phyloP scores from a whole-genome alignment of 1,139 yeast species.

The Blastobotrys capitulatus region DNA sequence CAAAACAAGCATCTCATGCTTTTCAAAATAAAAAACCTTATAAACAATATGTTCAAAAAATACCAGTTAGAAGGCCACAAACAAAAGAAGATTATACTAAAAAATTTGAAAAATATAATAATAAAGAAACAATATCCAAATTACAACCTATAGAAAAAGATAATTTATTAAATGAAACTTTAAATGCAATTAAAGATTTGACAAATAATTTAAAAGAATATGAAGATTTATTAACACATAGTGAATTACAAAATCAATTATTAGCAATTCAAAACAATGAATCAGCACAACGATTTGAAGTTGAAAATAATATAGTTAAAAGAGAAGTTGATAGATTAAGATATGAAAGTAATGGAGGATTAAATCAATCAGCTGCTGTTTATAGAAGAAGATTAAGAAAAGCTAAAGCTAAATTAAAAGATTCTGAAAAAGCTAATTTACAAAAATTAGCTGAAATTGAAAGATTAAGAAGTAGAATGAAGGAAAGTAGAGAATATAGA shows the following conservation, averaged over 20 bases:
- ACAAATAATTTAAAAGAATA: slow-evolving; percentile 13
- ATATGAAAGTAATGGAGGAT: slow-evolving; percentile 28
- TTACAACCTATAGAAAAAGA: background rate
- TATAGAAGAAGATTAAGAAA: slow-evolving; percentile 36
- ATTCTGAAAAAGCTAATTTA: slow-evolving; percentile 39
- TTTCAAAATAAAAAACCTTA: background rate
- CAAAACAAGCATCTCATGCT: background rate
- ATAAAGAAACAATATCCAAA: background rate
- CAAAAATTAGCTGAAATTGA: slow-evolving; percentile 39
- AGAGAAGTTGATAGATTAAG: slow-evolving; percentile 46
- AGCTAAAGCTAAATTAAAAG: slow-evolving; percentile 40
- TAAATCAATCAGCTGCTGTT: slow-evolving; percentile 23
- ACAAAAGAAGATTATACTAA: background rate
- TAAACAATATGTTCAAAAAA: background rate
- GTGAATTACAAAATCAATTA: slow-evolving; percentile 38
- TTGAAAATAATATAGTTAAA: slow-evolving; percentile 42
- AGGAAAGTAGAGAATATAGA: slow-evolving; percentile 21
- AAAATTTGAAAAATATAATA: background rate
- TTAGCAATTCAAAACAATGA: slow-evolving; percentile 37
- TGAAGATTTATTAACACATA: slow-evolving; percentile 20
- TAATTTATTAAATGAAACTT: slow-evolving; percentile 4
- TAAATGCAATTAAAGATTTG: slow-evolving; percentile 14
- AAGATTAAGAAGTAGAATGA: slow-evolving; percentile 24
- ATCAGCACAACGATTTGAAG: slow-evolving; percentile 40
- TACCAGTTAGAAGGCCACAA: background rate